These are phyloP conservation scores for Saprolegnia parasitica DNA, from an alignment of 352 stramenopile genomes.

Conservation along the genomic window DNA sequence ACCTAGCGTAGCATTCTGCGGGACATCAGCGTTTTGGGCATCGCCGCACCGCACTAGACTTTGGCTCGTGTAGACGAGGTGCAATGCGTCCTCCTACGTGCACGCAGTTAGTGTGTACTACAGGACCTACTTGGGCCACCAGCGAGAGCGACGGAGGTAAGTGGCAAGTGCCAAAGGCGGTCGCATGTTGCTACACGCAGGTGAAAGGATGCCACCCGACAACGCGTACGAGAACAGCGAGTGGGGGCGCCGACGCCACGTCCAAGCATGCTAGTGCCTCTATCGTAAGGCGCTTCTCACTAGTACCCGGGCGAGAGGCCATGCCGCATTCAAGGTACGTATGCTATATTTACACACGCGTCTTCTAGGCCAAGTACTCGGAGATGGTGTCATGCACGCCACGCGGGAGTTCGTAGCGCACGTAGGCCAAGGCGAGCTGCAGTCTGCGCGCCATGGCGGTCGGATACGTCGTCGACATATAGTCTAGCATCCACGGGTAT, in stretches of 20 bases:
- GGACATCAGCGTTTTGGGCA: no score
- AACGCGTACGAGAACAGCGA: neutral
- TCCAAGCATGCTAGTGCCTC: neutral
- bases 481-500: neutral
- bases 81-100: neutral
- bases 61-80: neutral
- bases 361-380: slow-evolving; percentile 9
- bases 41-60: slow-evolving; percentile 6
- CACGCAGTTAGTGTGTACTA: neutral
- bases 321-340: neutral
- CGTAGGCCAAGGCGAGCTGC: neutral
- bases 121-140: neutral
- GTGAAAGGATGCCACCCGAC: neutral
- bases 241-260: neutral
- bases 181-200: slow-evolving; percentile 1
- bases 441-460: neutral
- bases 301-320: no score
- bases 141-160: neutral
- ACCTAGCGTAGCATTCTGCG: neutral
- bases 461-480: neutral
- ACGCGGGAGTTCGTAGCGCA: neutral
- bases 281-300: neutral
- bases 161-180: neutral
- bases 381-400: slow-evolving; percentile 6
- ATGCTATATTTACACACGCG: neutral